Base-by-base conservation (phyloP, 1,139 yeast genomes). In the Candida gigantensis region DNA sequence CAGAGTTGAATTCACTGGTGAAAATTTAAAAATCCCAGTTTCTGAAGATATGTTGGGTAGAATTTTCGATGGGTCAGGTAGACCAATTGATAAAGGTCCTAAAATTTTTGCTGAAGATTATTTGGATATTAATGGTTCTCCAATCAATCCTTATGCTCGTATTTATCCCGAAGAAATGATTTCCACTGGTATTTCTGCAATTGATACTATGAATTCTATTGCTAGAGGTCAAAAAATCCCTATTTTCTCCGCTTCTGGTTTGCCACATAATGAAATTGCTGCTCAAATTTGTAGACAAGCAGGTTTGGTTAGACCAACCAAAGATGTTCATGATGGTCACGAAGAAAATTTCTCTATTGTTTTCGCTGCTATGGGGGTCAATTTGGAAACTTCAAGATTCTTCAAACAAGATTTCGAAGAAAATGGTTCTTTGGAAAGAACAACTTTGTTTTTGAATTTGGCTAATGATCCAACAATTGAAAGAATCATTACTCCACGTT, bases 251-350 rank as follows among this genome's bases (percentile, higher is more conserved):
- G 98, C 98, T 30, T 89, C 97, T 40, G 99, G 99, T 74, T 80
- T 92, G 62, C 99, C 99, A 41, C 99, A 92, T 70, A 94, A 92
- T 62, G 98, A 94, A 69, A 90, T 92, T 69, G 99, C 99, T 45
- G 98, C 99, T 31, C 99, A 92, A 70, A 92, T 92, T 65, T 92
- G 97, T 78, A 89, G 99, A 73, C 99, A 92, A 72, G 98, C 99
- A 32, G 97, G 97, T 54, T 79, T 92, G 60, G 98, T 94, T 41
- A 85, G 98, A 71, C 98, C 99, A 57, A 92, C 98, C 34, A 92
- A 92, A 72, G 99, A 92, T 65, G 98, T 92, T 42, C 98, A 92
- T 62, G 99, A 92, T 67, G 99, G 98, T 57, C 99, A 92, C 65
- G 98, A 92, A 69, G 99, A 92, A 55, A 92, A 92, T 68, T 92